A percentile compares a stretch with the other conserved stretches of the same genome.
These are phyloP conservation scores for Kondoa subrosea DNA, from an alignment of 768 basidiomycete species.

Conservation along the genomic window DNA sequence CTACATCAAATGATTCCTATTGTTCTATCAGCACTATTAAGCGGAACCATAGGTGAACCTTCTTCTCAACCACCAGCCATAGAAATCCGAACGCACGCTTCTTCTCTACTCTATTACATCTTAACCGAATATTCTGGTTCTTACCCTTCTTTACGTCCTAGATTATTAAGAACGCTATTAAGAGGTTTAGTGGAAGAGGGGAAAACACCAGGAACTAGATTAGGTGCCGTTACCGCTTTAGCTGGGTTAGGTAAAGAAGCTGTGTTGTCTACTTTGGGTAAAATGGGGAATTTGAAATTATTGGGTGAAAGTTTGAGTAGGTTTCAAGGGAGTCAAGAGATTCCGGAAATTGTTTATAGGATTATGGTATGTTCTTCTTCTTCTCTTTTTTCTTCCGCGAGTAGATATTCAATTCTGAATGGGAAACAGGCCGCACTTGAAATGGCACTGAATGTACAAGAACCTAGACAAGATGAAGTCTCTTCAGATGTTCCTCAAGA, in stretches of 20 bases:
- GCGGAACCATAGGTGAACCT: conserved; percentile 59
- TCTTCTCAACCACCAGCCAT: conserved; percentile 31
- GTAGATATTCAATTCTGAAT: neutral
- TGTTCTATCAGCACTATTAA: conserved; percentile 74
- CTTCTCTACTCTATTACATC: conserved; percentile 66
- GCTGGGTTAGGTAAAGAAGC: conserved; percentile 15
- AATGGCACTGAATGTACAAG: neutral
- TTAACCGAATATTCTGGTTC: conserved; percentile 70
- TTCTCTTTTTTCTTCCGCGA: neutral
- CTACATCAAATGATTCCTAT: conserved; percentile 91
- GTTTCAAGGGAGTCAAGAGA: neutral
- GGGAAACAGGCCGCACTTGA: neutral
- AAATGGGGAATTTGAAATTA: neutral
- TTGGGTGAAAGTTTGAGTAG: neutral
- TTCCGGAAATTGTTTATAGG: neutral
- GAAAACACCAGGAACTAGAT: conserved; percentile 5
- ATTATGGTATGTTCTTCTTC: neutral
- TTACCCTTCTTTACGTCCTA: conserved; percentile 67
- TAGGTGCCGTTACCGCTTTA: conserved; percentile 18
- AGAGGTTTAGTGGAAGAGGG: conserved; percentile 46
- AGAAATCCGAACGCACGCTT: conserved; percentile 39
- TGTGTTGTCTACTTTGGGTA: conserved; percentile 10
- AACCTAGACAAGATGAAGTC: neutral
- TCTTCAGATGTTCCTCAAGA: neutral
- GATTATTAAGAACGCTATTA: conserved; percentile 84